Conservation (phyloP, 306 rosid species). For the Ceratonia siliqua region DNA sequence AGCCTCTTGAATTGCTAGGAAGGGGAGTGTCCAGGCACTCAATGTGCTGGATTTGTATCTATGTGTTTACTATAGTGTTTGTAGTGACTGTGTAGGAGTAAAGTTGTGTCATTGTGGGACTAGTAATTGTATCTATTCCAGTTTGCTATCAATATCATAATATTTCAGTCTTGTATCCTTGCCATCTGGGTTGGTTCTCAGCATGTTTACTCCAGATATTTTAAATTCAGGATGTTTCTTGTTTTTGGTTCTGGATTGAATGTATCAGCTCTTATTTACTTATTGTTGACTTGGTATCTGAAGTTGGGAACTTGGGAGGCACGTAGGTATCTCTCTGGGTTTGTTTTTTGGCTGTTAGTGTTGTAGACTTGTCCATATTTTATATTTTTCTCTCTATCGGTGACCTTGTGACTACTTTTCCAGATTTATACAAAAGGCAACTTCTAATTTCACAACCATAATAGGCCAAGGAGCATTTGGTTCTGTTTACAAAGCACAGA, state of each 20-base stretch:
- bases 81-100: no score
- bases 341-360: not conserved
- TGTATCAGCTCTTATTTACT: not conserved
- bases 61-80: no score
- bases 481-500: conserved; percentile 88
- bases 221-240: not conserved
- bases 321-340: not conserved
- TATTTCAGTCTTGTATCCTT: no score
- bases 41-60: no score
- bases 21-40: no score
- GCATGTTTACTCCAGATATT: not conserved
- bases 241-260: conserved; percentile 6
- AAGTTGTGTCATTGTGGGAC: no score
- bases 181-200: no score
- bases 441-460: conserved; percentile 80
- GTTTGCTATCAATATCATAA: no score
- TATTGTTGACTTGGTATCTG: not conserved
- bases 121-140: no score
- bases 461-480: conserved; percentile 98
- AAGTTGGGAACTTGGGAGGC: not conserved
- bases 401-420: conserved; percentile 26
- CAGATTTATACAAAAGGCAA: conserved; percentile 85
- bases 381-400: not conserved
- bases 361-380: not conserved
- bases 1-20: no score